Conservation (phyloP, 768 basidiomycete genomes). For the Gloeopeniophorella convolvens region DNA sequence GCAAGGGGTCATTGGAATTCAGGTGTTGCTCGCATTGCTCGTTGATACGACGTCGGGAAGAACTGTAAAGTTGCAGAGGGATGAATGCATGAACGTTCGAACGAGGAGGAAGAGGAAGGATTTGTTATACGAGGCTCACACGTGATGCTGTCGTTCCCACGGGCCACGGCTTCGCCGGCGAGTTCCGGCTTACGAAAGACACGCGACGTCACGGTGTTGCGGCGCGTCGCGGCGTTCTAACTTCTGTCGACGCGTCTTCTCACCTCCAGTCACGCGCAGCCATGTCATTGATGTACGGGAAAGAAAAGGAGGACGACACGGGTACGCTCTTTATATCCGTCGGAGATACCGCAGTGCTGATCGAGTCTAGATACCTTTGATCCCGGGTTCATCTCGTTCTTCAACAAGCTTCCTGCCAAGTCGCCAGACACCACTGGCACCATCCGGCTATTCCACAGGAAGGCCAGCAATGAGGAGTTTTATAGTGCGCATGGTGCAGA, state of each 20-base stretch:
- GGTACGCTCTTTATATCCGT: background rate
- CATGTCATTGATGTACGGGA: slow-evolving; percentile 61
- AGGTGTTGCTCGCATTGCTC: no score
- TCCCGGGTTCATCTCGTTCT: slow-evolving; percentile 67
- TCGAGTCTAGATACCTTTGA: slow-evolving; percentile 11
- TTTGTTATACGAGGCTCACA: no score
- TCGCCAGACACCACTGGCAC: slow-evolving; percentile 68
- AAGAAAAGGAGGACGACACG: slow-evolving; percentile 46
- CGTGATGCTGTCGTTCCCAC: no score
- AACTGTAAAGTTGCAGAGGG: no score
- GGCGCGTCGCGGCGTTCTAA: slow-evolving; percentile 11
- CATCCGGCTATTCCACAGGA: slow-evolving; percentile 80
- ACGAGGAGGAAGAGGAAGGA: no score
- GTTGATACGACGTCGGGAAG: no score
- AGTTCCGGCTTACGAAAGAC: slow-evolving; percentile 6
- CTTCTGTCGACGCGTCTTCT: background rate
- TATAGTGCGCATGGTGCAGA: slow-evolving; percentile 88
- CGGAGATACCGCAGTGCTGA: background rate
- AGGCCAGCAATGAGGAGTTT: slow-evolving; percentile 47
- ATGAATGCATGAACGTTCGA: no score
- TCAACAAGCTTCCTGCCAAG: slow-evolving; percentile 51
- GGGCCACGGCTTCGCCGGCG: background rate
- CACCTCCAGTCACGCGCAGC: background rate
- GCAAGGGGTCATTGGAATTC: no score
- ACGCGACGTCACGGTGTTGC: no score